Evolutionary conservation across 352 stramenopile genomes (phyloP), one percentile per base, ranked within the genome.

Genomic region (Pythium periplocum): DNA sequence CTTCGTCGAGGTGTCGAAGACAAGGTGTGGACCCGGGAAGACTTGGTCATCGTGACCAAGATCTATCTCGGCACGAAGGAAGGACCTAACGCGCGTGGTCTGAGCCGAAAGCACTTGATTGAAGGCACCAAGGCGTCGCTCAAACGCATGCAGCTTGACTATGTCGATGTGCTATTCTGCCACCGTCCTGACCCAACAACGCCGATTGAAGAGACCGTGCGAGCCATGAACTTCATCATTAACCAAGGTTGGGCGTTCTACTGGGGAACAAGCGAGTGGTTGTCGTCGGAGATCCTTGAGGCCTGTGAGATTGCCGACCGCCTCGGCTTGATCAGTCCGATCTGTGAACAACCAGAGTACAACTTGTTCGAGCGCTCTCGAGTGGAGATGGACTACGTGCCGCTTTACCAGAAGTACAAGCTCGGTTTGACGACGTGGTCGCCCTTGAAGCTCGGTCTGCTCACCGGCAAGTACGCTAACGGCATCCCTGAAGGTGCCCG

Each of bases 381-480:
- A 26, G 64, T 87, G 10, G 77, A 87, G 51, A 68, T 69, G 42
- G 73, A 87, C 55, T 85, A 73, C 49, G 47, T 59, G 35, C 55
- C 72, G 17, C 45, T 87, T 47, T 87, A 75, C 64, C 60, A 74
- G 42, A 65, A 69, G 34, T 83, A 83, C 63, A 81, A 78, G 17
- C 17, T 26, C 17, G 17, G 17, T 26, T 26, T 26, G 17, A 26
- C 17, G 17, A 26, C 17, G 17, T 26, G 17, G 17, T 26, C 17
- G 43, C 65, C 68, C 12, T 56, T 93, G 4, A 69, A 73, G 2
- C 78, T 62, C 9, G 82, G 82, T 17, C 46, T 92, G 4, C 55
- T 93, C 2, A 88, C 82, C 26, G 78, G 78, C 45, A 91, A 92
- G 51, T 91, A 91, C 76, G 79, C 59, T 53, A 76, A 74, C 30